These are phyloP conservation scores for Camellia oleifera DNA, from an alignment of 179 eudicot species.

Conservation along the genomic window DNA sequence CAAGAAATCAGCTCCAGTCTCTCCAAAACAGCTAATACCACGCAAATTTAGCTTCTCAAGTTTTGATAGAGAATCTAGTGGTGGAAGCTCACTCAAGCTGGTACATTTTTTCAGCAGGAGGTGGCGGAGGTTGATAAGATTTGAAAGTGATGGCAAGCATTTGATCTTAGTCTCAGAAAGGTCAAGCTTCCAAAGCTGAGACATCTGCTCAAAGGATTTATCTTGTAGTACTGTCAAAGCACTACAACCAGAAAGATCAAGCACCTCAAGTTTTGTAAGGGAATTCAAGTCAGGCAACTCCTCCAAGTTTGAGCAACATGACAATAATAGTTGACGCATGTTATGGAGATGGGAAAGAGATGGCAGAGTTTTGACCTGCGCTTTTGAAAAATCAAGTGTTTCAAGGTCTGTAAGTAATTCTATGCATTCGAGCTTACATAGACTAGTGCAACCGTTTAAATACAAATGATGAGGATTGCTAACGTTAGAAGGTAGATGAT, in stretches of 20 bases:
- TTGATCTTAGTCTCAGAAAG: constrained; percentile 29
- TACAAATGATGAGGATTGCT: constrained; percentile 21
- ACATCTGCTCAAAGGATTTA: constrained; percentile 24
- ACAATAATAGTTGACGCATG: constrained; percentile 21
- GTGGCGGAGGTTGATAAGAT: constrained; percentile 16
- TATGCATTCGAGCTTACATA: constrained; percentile 9
- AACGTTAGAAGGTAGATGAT: constrained; percentile 16
- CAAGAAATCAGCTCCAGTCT: constrained; percentile 9
- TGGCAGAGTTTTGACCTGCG: constrained; percentile 19
- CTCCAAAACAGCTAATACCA: neutral
- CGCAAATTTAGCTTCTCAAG: constrained; percentile 23
- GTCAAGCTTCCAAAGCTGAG: constrained; percentile 26
- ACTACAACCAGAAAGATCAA: constrained; percentile 28
- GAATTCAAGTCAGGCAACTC: constrained; percentile 16
- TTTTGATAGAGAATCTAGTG: constrained; percentile 5
- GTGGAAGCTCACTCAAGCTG: constrained; percentile 4
- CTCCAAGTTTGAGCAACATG: constrained; percentile 6
- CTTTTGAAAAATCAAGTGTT: constrained; percentile 26
- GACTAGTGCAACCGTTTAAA: constrained; percentile 13
- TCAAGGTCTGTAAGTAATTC: constrained; percentile 16
- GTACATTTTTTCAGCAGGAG: constrained; percentile 21
- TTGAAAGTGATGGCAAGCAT: constrained; percentile 21
- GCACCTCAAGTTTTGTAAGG: constrained; percentile 22
- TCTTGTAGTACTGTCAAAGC: constrained; percentile 17
- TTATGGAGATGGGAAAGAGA: constrained; percentile 26